These are phyloP conservation scores for Phyllachora maydis DNA, from an alignment of 2,329 filamentous ascomycete species.

Conservation along the genomic window DNA sequence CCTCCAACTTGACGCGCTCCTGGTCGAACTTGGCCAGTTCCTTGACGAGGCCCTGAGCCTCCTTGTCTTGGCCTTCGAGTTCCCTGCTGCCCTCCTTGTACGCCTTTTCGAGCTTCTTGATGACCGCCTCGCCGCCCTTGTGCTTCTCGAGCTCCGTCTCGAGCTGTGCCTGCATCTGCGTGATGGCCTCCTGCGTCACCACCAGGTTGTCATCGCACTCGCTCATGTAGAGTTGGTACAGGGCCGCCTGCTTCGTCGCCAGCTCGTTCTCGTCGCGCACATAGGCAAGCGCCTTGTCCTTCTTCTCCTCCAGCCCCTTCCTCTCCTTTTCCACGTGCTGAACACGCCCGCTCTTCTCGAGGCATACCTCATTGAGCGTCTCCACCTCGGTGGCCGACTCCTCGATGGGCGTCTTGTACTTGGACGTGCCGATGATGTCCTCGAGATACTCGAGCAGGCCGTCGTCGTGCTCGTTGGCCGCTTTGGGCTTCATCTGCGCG, in stretches of 20 bases:
- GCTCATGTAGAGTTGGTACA: constrained; percentile 81
- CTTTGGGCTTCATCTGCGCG: constrained; percentile 97
- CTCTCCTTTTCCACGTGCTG: constrained; percentile 98
- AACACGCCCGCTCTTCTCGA: constrained; percentile 87
- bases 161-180: constrained; percentile 74
- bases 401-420: constrained; percentile 94
- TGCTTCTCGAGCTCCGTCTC: constrained; percentile 82
- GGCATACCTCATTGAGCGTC: constrained; percentile 78
- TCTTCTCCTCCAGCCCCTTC: constrained; percentile 82
- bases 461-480: constrained; percentile 85
- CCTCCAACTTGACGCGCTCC: constrained; percentile 90
- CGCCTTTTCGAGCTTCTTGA: constrained; percentile 72
- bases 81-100: constrained; percentile 72
- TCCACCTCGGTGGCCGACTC: constrained; percentile 83
- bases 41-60: constrained; percentile 58
- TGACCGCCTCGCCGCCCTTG: constrained; percentile 70
- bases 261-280: constrained; percentile 89
- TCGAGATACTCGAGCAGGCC: constrained; percentile 91
- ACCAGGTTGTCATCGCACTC: constrained; percentile 78
- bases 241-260: constrained; percentile 65
- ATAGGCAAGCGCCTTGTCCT: constrained; percentile 77
- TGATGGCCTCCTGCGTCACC: constrained; percentile 75
- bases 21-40: constrained; percentile 89
- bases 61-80: constrained; percentile 64
- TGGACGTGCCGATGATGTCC: constrained; percentile 96